A percentile compares a stretch with the other conserved stretches of the same genome.
Evolutionary conservation across 2,329 filamentous ascomycete species (phyloP).

Genomic region (Botrytis fabae): DNA sequence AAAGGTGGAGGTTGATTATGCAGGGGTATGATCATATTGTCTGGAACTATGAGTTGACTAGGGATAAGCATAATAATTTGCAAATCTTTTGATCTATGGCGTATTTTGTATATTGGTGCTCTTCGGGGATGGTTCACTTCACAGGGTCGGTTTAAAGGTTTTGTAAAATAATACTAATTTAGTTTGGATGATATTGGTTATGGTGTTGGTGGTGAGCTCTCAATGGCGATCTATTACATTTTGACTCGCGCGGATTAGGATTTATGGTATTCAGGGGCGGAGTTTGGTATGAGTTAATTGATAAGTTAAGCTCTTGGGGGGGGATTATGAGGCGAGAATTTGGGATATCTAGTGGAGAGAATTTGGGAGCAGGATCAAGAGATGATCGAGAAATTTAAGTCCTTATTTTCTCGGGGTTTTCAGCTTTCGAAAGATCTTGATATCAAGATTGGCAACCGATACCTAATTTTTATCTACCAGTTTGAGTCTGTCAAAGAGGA

Average conservation of each 20-base stretch:
- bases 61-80: conserved; percentile 42
- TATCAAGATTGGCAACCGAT: background rate
- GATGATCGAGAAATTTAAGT: background rate
- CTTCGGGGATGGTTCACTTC: background rate
- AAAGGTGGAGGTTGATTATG: conserved; percentile 67
- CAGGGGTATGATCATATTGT: conserved; percentile 71
- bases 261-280: background rate
- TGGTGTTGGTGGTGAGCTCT: background rate
- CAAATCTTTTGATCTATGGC: conserved; percentile 28
- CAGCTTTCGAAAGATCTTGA: background rate
- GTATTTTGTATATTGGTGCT: background rate
- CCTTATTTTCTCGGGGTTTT: background rate
- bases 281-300: background rate
- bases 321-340: background rate
- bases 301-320: background rate
- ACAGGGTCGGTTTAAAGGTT: background rate
- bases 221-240: background rate
- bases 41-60: conserved; percentile 65
- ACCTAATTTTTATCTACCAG: background rate
- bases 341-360: background rate
- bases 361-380: background rate
- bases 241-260: background rate
- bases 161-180: background rate
- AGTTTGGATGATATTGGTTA: background rate
- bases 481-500: background rate